A percentile compares a stretch with the other conserved stretches of the same genome.
Conservation (phyloP, 176 grass and related monocot genomes). For the Oryza officinalis region DNA sequence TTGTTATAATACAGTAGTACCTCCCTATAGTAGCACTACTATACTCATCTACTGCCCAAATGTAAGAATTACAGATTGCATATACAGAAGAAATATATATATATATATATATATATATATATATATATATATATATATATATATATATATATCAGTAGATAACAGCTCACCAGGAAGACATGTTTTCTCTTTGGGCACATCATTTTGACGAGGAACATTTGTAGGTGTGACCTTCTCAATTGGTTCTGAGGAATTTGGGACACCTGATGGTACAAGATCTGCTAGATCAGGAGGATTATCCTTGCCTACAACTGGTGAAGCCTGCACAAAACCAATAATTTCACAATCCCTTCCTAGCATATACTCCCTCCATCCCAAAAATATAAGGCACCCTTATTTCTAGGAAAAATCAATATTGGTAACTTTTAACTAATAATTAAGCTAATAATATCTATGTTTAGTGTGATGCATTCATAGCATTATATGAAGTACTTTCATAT, state of each 20-base stretch:
- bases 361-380: not conserved
- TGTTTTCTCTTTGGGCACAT: slow-evolving; percentile 48
- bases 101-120: too few relatives aligned
- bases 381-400: too few relatives aligned
- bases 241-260: slow-evolving; percentile 40
- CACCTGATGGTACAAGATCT: slow-evolving; percentile 63
- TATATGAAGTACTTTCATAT: too few relatives aligned
- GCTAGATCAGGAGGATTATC: slow-evolving; percentile 93
- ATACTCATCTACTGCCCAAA: not conserved
- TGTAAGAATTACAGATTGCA: not conserved
- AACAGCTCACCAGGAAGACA: slow-evolving; percentile 49
- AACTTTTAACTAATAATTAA: too few relatives aligned
- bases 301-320: slow-evolving; percentile 73
- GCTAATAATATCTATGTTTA: too few relatives aligned
- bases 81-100: slow-evolving; percentile 22
- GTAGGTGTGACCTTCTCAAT: slow-evolving; percentile 42
- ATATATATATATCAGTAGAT: not conserved
- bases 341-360: slow-evolving; percentile 13
- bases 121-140: too few relatives aligned
- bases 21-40: not conserved
- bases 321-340: slow-evolving; percentile 54
- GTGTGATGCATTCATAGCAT: too few relatives aligned
- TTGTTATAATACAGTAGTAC: slow-evolving; percentile 21
- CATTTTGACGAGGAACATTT: slow-evolving; percentile 48
- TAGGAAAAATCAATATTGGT: too few relatives aligned